phyloP scores from a whole-genome alignment of 352 stramenopile genomes.

The Blastocystis sp. region DNA sequence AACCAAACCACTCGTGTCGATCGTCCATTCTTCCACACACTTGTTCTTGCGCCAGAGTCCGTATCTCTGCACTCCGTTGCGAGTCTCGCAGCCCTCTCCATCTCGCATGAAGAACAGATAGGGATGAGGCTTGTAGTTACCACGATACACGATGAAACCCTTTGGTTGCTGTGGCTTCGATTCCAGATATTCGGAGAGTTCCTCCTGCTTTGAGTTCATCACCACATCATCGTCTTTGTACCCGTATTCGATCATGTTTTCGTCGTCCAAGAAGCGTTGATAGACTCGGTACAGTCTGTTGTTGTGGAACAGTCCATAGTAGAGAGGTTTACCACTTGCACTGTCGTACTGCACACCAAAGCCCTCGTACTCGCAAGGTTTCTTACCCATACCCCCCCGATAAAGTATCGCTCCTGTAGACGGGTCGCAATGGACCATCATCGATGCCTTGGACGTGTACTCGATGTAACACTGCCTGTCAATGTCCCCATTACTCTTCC shows the following conservation, averaged over 20 bases:
- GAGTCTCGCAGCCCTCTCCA: not conserved
- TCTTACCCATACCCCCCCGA: not conserved
- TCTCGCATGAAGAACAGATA: not conserved
- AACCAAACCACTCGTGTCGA: not conserved
- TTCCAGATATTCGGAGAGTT: not conserved
- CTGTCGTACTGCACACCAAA: not conserved
- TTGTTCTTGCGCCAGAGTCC: not conserved
- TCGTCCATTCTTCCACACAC: not conserved
- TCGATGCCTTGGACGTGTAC: not conserved
- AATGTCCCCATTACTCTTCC: not conserved
- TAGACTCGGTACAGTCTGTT: not conserved
- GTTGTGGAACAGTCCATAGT: not conserved
- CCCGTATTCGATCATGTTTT: not conserved
- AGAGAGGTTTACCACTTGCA: not conserved
- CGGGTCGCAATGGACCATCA: not conserved
- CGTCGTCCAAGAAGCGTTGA: not conserved
- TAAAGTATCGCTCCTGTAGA: not conserved
- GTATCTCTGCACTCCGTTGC: not conserved
- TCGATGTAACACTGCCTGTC: not conserved
- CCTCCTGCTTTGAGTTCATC: not conserved
- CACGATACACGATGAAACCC: not conserved
- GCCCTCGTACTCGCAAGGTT: not conserved
- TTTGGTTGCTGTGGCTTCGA: not conserved
- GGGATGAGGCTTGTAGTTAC: not conserved
- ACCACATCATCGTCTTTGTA: constrained; percentile 5